Percentiles rank a stretch among this genome's conserved stretches.
Conservation (phyloP, 2,329 filamentous ascomycete species). For the Aureobasidium namibiae region DNA sequence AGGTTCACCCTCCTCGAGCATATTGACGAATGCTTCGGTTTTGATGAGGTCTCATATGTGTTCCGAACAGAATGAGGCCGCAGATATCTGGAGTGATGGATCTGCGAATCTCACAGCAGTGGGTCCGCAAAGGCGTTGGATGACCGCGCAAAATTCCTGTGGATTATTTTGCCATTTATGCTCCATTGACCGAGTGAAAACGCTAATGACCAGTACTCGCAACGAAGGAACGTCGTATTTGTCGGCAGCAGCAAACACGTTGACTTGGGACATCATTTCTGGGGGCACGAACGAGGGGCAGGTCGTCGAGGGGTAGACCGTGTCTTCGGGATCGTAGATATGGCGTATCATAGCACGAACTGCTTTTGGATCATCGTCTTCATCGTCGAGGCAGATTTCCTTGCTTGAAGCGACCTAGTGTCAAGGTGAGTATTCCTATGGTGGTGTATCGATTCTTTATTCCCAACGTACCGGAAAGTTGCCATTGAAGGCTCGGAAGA, state of each 20-base stretch:
- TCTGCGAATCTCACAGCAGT: neutral
- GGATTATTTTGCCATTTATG: neutral
- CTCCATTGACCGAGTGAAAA: neutral
- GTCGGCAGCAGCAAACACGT: constrained; percentile 15
- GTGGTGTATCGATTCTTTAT: too few relatives aligned
- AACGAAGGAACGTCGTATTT: constrained; percentile 15
- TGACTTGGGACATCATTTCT: neutral
- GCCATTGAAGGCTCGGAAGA: neutral
- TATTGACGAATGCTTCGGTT: neutral
- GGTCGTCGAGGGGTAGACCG: neutral
- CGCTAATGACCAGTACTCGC: neutral
- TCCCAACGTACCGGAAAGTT: neutral
- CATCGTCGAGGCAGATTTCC: neutral
- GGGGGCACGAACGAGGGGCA: neutral
- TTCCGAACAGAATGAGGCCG: neutral
- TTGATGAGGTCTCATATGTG: neutral
- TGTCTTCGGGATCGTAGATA: neutral
- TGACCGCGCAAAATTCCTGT: neutral
- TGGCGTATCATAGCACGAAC: constrained; percentile 1
- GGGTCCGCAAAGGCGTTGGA: neutral
- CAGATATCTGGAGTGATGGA: neutral
- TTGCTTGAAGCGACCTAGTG: neutral
- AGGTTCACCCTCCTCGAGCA: neutral
- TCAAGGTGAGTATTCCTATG: neutral
- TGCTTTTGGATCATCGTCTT: neutral